Base-by-base conservation (phyloP, 345 rosid species). In the Citrus hindsii region DNA sequence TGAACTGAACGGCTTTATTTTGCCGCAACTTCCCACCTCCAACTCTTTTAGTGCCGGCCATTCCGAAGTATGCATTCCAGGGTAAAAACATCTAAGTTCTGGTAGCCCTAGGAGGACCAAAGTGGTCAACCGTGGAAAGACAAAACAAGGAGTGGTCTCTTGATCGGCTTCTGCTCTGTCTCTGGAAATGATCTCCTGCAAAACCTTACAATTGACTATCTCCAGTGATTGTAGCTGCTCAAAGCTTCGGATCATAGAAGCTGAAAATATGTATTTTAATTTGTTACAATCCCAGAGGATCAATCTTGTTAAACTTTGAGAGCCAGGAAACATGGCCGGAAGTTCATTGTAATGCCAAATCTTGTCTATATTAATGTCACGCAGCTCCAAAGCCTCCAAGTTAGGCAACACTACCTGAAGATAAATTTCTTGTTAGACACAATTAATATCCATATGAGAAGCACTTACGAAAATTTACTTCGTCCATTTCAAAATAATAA, bases 321-420 rank as follows among this genome's bases (percentile, higher is more conserved):
- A 0, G n/a, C 1, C 18, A 62, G 46, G n/a, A 65, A 67, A 60
- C 21, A 79, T 4, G 9, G 32, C 4, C 67, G 38, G 72, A 14
- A 73, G 73, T 25, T 61, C 51, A 56, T 58, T 30, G 25, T 3
- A 42, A 42, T 69, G 73, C 79, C 81, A 83, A 12, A 63, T 32
- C 7, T 4, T 69, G 58, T 75, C 38, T 5, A 79, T 21, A 25
- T 21, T 19, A 40, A 74, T 74, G 25, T 13, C 35, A 63, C 0
- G 0, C 6, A 83, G 33, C 0, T 18, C 5, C 76, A 83, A 6
- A 7, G 38, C 16, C 77, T 69, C 58, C 77, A 80, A 65, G 19
- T 71, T 76, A 12, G 85, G 85, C 33, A 80, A 62, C 18, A 14
- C 65, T 18, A 77, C 83, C 86, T 83, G 76, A 33, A 42, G 0